Evolutionary conservation across 805 yeast species (phyloP), one percentile per base, ranked within the genome.

Genomic region (Candida ulmi): DNA sequence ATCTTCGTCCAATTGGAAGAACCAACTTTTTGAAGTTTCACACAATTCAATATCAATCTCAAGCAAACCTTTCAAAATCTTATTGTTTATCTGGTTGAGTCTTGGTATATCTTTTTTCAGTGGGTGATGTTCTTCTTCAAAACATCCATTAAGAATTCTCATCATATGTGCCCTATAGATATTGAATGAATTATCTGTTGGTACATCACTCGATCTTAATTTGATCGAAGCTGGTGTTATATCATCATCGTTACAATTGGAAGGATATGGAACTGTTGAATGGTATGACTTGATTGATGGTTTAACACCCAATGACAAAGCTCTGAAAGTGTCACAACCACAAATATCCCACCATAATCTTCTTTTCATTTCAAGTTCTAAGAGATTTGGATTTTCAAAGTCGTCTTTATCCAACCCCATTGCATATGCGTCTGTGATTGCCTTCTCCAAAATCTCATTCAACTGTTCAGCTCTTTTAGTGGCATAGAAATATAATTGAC

Each of bases 271-370:
- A 1, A 61, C 64, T 2, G 28, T 29, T 17, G 61, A 52, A 18
- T 34, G 31, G 32, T 50, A 53, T 5, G 58, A 51, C 5, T 41
- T 37, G 11, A 55, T 48, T 17, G 35, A 19, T 5, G 60, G 60
- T 35, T 48, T 52, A 1, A 40, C 44, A 30, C 58, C 58, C 5
- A 55, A 24, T 2, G 55, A 47, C 16, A 55, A 33, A 0, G 58
- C 46, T 32, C 55, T 51, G 40, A 46, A 55, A 0, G 60, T 45
- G 33, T 55, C 60, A 47, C 57, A 52, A 6, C 58, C 56, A 45
- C 57, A 52, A 18, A 55, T 51, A 36, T 52, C 57, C 60, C 60
- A 55, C 60, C 60, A 55, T 3, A 55, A 35, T 33, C 66, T 50
- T 43, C 62, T 55, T 35, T 55, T 56, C 51, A 61, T 37, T 38